A percentile compares a stretch with the other conserved stretches of the same genome.
These are phyloP conservation scores for Chaetomium sp. DNA, from an alignment of 2,329 filamentous ascomycete species.

Conservation along the genomic window DNA sequence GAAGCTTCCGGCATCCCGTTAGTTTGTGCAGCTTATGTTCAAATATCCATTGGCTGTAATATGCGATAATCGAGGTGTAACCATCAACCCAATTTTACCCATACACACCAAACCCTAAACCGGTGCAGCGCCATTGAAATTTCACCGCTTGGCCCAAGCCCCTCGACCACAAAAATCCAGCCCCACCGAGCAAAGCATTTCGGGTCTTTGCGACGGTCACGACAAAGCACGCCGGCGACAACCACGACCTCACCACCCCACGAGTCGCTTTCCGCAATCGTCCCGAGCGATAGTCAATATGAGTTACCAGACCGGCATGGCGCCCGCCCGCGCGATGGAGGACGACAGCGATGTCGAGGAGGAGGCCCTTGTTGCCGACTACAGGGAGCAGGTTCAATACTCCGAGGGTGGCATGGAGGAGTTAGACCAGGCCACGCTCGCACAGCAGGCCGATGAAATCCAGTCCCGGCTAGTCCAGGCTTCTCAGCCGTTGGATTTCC, in stretches of 20 bases:
- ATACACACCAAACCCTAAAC: slow-evolving; percentile 36
- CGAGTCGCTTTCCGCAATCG: slow-evolving; percentile 8
- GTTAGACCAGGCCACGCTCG: slow-evolving; percentile 71
- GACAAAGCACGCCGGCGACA: slow-evolving; percentile 33
- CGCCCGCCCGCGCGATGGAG: slow-evolving; percentile 62
- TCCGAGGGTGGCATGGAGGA: slow-evolving; percentile 86
- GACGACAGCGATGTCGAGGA: slow-evolving; percentile 95
- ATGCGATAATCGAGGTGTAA: slow-evolving; percentile 9
- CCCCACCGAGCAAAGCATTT: slow-evolving; percentile 37
- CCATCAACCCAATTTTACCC: slow-evolving; percentile 13
- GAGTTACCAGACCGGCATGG: slow-evolving; percentile 65
- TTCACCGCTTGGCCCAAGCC: slow-evolving; percentile 29
- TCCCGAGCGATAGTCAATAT: slow-evolving; percentile 45
- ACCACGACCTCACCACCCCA: slow-evolving; percentile 12
- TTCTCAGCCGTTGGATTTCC: slow-evolving; percentile 93
- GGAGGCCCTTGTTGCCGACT: slow-evolving; percentile 93
- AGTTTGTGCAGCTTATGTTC: background rate
- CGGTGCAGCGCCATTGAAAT: slow-evolving; percentile 27
- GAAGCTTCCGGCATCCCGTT: background rate
- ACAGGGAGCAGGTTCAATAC: slow-evolving; percentile 94
- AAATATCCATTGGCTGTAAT: too few relatives aligned
- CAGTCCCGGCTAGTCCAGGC: slow-evolving; percentile 89
- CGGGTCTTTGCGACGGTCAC: slow-evolving; percentile 34
- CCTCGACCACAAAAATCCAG: slow-evolving; percentile 36
- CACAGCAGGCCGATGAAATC: slow-evolving; percentile 83